Evolutionary conservation across 768 basidiomycete genomes (phyloP), one percentile per base, ranked within the genome.

Genomic region (Suillus paluster): DNA sequence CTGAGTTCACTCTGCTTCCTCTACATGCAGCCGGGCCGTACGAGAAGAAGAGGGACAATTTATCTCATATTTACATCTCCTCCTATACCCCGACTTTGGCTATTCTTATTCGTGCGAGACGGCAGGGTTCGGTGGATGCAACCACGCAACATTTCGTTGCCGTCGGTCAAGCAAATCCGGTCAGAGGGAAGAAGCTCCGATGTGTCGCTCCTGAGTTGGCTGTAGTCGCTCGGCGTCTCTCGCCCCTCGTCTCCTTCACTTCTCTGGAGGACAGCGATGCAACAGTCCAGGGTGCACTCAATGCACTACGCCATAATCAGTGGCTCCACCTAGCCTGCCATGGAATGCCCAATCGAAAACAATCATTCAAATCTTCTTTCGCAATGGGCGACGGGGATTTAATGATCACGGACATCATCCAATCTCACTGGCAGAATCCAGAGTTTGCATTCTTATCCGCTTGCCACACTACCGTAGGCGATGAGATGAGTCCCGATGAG

Each of bases 251-350:
- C 0, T 53, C 63, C 5, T 60, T 68, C 49, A 33, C 42, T 11
- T 44, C n/a, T 12, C 4, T 75, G 12, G 48, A 46, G 0, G 71
- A 64, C 3, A 25, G 65, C 11, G 50, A 60, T 0, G 62, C 68
- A 6, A 74, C 64, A 1, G 62, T 52, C 0, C 57, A 64, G 2
- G 63, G 58, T 3, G 69, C 67, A 1, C 57, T 70, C 4, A 0
- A 36, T 2, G 65, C 63, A 4, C 60, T 75, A 3, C 21, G 49
- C 3, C 60, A 60, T 10, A 69, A 73, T 55, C 11, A 59, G 0
- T 75, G 74, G 72, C 66, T 67, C 0, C 75, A 78, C 46, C 56
- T 78, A 6, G 72, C 74, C 0, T 78, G 76, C 11, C 77, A 78
- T 23, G 73, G 77, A 0, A 49, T 39, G 0, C 71, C 70, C 3